Conservation (phyloP, 768 basidiomycete species). For the Auricularia sp. region DNA sequence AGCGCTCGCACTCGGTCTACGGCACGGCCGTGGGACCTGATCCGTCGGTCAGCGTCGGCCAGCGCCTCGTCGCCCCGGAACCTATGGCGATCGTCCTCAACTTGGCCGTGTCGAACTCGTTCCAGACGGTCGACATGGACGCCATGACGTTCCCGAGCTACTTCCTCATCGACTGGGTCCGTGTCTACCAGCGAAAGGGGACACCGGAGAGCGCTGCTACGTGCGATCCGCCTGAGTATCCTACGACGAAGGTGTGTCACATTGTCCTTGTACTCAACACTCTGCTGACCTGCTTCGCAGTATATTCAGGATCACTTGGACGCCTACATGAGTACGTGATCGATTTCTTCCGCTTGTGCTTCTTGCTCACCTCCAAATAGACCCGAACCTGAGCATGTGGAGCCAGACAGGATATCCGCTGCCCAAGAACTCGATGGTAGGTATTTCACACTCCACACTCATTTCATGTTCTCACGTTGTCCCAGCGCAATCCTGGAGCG, state of each 20-base stretch:
- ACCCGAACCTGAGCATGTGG: constrained; percentile 22
- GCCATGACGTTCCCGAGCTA: constrained; percentile 61
- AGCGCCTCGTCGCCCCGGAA: constrained; percentile 73
- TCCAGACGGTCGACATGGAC: constrained; percentile 48
- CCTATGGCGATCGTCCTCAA: constrained; percentile 79
- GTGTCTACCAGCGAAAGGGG: constrained; percentile 64
- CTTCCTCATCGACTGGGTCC: constrained; percentile 67
- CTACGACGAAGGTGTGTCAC: constrained; percentile 36
- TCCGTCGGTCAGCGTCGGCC: constrained; percentile 40
- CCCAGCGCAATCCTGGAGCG: too few relatives aligned
- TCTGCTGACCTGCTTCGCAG: not conserved
- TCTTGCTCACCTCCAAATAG: not conserved
- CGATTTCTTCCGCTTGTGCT: not conserved
- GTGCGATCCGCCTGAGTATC: constrained; percentile 54
- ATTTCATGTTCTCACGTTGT: too few relatives aligned
- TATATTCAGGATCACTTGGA: constrained; percentile 48
- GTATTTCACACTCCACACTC: too few relatives aligned
- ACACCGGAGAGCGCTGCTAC: constrained; percentile 45
- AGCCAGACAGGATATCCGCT: constrained; percentile 19
- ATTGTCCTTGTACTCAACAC: too few relatives aligned
- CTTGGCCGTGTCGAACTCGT: constrained; percentile 55
- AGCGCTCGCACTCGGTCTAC: constrained; percentile 62
- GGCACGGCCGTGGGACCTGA: constrained; percentile 62
- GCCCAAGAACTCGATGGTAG: constrained; percentile 16
- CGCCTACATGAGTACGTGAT: constrained; percentile 33